phyloP scores from a whole-genome alignment of 2,329 filamentous ascomycete genomes.

The Diaporthe ampelina region DNA sequence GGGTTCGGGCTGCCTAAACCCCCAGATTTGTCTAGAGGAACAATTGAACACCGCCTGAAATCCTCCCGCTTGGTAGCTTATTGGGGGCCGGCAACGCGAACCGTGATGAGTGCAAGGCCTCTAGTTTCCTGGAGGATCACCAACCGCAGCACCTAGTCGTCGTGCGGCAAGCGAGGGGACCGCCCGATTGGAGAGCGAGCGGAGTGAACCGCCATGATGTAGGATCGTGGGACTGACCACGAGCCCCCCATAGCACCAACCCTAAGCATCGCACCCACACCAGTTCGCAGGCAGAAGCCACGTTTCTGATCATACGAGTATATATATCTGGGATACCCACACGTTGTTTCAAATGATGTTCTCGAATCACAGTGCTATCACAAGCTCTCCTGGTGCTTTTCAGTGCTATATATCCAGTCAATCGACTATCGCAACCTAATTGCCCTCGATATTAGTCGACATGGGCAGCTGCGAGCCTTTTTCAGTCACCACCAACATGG shows the following conservation, averaged over 20 bases:
- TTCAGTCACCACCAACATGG: neutral
- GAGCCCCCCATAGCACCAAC: neutral
- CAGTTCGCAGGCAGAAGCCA: slow-evolving; percentile 24
- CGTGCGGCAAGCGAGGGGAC: neutral
- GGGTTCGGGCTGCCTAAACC: slow-evolving; percentile 4
- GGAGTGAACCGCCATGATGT: slow-evolving; percentile 15
- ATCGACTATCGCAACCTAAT: neutral
- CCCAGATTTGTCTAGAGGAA: slow-evolving; percentile 14
- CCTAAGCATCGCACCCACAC: slow-evolving; percentile 11
- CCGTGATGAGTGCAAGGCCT: neutral
- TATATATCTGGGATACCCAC: neutral
- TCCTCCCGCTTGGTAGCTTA: neutral
- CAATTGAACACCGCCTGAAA: slow-evolving; percentile 14
- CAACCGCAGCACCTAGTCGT: slow-evolving; percentile 23
- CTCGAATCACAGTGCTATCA: neutral
- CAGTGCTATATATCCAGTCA: neutral
- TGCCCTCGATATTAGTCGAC: neutral
- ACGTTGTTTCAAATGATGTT: neutral
- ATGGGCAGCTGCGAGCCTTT: slow-evolving; percentile 2
- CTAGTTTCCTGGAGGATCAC: slow-evolving; percentile 17
- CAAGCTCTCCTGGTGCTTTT: neutral
- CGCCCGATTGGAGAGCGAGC: slow-evolving; percentile 15
- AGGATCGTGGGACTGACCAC: slow-evolving; percentile 18
- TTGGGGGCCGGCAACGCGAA: neutral
- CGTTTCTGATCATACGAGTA: neutral